These are phyloP conservation scores for Mortierella sp. DNA, from an alignment of 371 early-diverging fungal species.

Conservation along the genomic window DNA sequence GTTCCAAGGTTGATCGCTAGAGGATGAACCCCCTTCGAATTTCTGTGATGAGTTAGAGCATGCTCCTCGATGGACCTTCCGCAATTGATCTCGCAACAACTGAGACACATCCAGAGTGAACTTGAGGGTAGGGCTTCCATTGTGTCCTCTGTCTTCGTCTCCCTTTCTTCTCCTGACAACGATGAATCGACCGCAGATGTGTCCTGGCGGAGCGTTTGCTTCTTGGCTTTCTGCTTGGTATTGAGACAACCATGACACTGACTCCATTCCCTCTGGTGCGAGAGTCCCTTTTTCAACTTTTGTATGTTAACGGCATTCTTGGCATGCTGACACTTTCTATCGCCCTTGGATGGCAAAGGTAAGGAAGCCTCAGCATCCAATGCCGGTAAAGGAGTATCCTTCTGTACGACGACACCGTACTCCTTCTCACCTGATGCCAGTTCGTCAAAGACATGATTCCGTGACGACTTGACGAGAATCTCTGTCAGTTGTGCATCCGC, in stretches of 20 bases:
- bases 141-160: background rate
- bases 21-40: constrained; percentile 30
- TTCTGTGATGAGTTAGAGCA: constrained; percentile 33
- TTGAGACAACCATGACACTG: constrained; percentile 38
- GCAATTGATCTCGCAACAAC: constrained; percentile 52
- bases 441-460: too few species aligned
- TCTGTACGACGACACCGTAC: too few species aligned
- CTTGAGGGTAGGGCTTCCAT: constrained; percentile 25
- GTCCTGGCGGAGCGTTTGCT: constrained; percentile 11
- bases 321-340: constrained; percentile 39
- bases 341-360: constrained; percentile 1
- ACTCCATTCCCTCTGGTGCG: constrained; percentile 32
- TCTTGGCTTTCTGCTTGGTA: constrained; percentile 23
- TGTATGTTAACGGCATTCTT: constrained; percentile 26
- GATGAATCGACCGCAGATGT: constrained; percentile 3
- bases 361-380: too few species aligned
- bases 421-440: too few species aligned
- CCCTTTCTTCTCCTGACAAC: background rate
- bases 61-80: constrained; percentile 41
- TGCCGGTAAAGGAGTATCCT: too few species aligned
- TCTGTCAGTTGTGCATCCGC: too few species aligned
- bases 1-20: constrained; percentile 41
- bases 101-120: constrained; percentile 53
- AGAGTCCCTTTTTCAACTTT: constrained; percentile 15
- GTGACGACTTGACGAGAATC: too few species aligned